Evolutionary conservation across 176 grass and related monocot genomes (phyloP).

Genomic region (Zoysia japonica): DNA sequence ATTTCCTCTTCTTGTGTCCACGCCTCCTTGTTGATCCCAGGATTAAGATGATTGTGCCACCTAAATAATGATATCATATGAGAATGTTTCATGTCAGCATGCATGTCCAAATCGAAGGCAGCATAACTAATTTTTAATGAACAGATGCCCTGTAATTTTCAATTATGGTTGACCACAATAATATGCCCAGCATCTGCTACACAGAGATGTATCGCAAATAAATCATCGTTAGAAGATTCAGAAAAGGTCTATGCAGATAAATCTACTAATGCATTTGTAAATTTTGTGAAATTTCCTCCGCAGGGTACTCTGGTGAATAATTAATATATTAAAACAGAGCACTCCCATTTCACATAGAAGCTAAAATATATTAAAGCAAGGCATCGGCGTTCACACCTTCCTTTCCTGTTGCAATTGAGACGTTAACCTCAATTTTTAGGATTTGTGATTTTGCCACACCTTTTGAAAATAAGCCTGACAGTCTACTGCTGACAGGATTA

Average conservation of each 20-base stretch:
- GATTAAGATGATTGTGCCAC: constrained; percentile 98
- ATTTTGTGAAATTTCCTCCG: background rate
- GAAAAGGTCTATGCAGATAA: background rate
- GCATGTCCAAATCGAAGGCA: background rate
- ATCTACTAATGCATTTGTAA: background rate
- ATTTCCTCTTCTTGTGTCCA: constrained; percentile 97
- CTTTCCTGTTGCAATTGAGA: too few species aligned
- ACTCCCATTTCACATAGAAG: constrained; percentile 12
- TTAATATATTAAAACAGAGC: background rate
- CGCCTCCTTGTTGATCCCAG: constrained; percentile 84
- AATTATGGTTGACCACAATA: too few species aligned
- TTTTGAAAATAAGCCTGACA: too few species aligned
- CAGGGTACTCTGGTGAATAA: background rate
- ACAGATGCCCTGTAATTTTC: too few species aligned
- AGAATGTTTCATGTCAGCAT: background rate
- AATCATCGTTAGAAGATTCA: background rate
- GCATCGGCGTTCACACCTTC: too few species aligned
- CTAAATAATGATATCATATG: constrained; percentile 46
- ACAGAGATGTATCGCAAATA: background rate
- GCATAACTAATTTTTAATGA: too few species aligned
- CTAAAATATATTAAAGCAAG: background rate
- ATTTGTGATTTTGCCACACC: too few species aligned
- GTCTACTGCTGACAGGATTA: too few species aligned
- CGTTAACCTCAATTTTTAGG: too few species aligned
- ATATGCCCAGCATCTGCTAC: too few species aligned